A percentile compares a stretch with the other conserved stretches of the same genome.
phyloP scores from a whole-genome alignment of 441 rosid species.

The Biscutella laevigata region DNA sequence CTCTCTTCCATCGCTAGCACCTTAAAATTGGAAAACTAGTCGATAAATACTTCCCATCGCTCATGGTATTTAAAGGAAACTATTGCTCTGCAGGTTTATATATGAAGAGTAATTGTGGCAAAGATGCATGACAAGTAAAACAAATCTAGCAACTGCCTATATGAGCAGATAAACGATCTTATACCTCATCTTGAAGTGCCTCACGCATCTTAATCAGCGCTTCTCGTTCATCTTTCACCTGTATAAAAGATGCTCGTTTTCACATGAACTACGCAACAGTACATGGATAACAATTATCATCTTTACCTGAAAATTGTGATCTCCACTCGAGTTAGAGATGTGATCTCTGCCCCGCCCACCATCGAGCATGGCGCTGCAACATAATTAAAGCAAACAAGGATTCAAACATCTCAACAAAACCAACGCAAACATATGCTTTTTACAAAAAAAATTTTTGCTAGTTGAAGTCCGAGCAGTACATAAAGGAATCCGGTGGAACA shows the following conservation, averaged over 20 bases:
- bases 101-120: background rate
- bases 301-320: conserved; percentile 42
- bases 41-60: background rate
- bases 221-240: conserved; percentile 59
- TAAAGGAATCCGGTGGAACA: background rate
- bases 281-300: background rate
- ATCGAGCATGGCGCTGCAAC: conserved; percentile 35
- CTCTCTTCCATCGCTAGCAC: conserved; percentile 40
- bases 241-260: conserved; percentile 3
- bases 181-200: conserved; percentile 57
- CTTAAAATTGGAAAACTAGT: conserved; percentile 31
- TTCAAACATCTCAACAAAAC: background rate
- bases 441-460: background rate
- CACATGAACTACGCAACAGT: background rate
- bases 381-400: background rate
- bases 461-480: background rate
- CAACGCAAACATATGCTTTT: background rate
- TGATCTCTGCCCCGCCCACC: conserved; percentile 36
- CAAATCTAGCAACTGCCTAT: background rate
- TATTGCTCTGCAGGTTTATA: background rate
- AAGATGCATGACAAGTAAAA: background rate
- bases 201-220: conserved; percentile 38
- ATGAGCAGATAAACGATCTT: conserved; percentile 1
- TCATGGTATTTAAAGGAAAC: background rate
- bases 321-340: conserved; percentile 44